Base-by-base conservation (phyloP, 441 rosid species). In the Populus hybrid region DNA sequence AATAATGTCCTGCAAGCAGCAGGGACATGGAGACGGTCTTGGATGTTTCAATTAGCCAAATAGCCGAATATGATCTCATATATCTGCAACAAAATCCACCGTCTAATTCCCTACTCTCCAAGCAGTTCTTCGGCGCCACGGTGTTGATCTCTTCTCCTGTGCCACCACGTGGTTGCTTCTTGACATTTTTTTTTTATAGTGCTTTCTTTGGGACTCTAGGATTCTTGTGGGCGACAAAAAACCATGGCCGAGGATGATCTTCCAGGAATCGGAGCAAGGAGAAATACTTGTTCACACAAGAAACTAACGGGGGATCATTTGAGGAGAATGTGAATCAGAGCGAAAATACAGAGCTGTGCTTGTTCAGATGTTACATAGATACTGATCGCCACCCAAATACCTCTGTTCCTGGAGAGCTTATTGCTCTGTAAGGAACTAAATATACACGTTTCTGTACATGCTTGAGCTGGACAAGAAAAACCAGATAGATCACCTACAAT, bases 281-380 rank as follows among this genome's bases (percentile, higher is more conserved):
- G 21, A 93, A 89, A 5, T 90, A 77, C 54, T 77, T 89, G n/a
- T 86, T 87, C 68, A 89, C 89, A 0, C 74, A 79, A 0, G 96
- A 91, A 80, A 93, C 98, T 7, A 87, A 78, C 89, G 91, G 96
- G 38, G 87, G 91, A 72, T 91, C 96, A 9, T 67, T 93, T 36
- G 98, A 93, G 67, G 98, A 90, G 34, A 90, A 91, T 46, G 96
- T 91, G 77, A 83, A 76, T 0, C 86, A 82, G 1, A 75, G 79
- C 1, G 80, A 74, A 30, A 30, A 30, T 30, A 30, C 32, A 3
- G 32, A 30, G 32, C 32, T 30, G 32, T 30, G 32, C 32, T 30
- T 30, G 32, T 30, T 30, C 32, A 30, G 32, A 30, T 30, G 32
- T 30, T 30, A 30, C 32, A 3, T 30, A 3, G 32, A 30, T 30